Evolutionary conservation across 1,139 yeast genomes (phyloP).

Genomic region (Entelexis paramagnoliae): DNA sequence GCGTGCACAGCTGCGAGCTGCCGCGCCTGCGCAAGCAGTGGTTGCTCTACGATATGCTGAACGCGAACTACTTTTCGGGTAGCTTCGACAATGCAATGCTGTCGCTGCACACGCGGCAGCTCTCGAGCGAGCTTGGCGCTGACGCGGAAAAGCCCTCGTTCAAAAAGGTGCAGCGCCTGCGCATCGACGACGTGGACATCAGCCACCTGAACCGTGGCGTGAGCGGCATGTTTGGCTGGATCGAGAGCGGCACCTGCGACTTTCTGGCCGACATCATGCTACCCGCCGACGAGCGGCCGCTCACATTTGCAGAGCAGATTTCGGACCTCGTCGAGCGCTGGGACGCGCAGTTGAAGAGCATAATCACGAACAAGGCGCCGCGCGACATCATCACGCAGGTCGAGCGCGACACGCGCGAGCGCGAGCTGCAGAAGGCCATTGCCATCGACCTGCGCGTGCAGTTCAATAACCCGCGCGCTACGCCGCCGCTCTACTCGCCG

Average conservation of each 20-base stretch:
- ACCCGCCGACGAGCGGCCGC: slow-evolving; percentile 48
- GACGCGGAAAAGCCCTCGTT: slow-evolving; percentile 32
- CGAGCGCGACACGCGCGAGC: slow-evolving; percentile 28
- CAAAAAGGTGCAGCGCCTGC: slow-evolving; percentile 57
- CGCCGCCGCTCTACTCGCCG: slow-evolving; percentile 73
- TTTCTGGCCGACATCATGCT: slow-evolving; percentile 83
- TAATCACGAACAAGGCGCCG: slow-evolving; percentile 15
- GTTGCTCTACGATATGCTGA: slow-evolving; percentile 77
- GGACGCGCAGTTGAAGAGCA: slow-evolving; percentile 28
- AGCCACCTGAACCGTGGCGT: slow-evolving; percentile 86
- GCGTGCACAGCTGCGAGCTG: slow-evolving; percentile 60
- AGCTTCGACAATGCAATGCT: slow-evolving; percentile 87
- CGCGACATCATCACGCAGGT: slow-evolving; percentile 27
- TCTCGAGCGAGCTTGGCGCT: slow-evolving; percentile 22
- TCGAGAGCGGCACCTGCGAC: slow-evolving; percentile 80
- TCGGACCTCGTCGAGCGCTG: slow-evolving; percentile 37
- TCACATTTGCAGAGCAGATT: slow-evolving; percentile 33
- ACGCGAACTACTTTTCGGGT: slow-evolving; percentile 80
- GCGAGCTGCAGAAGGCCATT: slow-evolving; percentile 43
- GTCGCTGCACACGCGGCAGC: slow-evolving; percentile 73
- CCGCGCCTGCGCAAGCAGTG: slow-evolving; percentile 79
- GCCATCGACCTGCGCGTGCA: slow-evolving; percentile 69
- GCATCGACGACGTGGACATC: slow-evolving; percentile 75
- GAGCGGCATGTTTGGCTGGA: slow-evolving; percentile 96
- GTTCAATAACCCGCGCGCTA: slow-evolving; percentile 76